These are phyloP conservation scores for Gonapodya sp. DNA, from an alignment of 192 early-diverging fungal species.

Conservation along the genomic window DNA sequence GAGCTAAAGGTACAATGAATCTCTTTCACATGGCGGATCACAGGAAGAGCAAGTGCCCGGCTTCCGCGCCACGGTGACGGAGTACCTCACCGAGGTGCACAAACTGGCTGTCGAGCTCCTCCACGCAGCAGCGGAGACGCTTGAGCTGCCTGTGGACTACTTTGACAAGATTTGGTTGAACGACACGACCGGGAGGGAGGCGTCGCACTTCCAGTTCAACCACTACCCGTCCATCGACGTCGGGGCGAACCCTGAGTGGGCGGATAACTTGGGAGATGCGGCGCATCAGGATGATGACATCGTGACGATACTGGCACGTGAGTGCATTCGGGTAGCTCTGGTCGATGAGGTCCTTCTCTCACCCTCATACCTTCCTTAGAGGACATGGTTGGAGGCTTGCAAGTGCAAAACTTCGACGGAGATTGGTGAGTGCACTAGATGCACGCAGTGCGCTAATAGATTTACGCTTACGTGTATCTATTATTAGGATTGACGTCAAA, in stretches of 20 bases:
- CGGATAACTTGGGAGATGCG: conserved; percentile 2
- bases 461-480: too few relatives aligned
- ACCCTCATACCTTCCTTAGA: background rate
- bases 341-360: background rate
- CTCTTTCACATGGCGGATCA: background rate
- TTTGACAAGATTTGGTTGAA: background rate
- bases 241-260: background rate
- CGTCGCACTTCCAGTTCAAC: conserved; percentile 9
- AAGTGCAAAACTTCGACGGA: conserved; percentile 4
- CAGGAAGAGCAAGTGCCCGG: background rate
- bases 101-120: background rate
- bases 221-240: conserved; percentile 6
- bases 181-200: background rate
- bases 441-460: too few relatives aligned
- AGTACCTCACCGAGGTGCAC: background rate
- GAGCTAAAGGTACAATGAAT: too few relatives aligned
- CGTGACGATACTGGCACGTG: background rate
- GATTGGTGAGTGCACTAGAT: background rate
- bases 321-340: background rate
- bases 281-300: background rate
- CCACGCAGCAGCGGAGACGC: background rate
- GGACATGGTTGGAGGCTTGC: conserved; percentile 6
- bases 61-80: background rate
- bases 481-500: background rate
- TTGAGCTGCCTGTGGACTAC: background rate